Conservation (phyloP, 352 stramenopile genomes). For the Thalassiosira oceanica region DNA sequence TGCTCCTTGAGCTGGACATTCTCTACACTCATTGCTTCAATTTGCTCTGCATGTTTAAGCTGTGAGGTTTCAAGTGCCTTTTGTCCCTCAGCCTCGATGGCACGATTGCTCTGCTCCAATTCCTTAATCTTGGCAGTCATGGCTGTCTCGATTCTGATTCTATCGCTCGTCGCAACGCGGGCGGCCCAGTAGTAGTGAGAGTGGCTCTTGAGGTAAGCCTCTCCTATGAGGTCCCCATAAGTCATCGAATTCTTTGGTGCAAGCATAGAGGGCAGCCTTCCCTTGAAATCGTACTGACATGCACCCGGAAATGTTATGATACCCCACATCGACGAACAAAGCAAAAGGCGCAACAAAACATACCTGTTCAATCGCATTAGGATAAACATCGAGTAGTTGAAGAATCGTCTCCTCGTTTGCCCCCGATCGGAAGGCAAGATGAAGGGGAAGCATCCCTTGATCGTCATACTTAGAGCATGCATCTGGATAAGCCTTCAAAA, state of each 20-base stretch:
- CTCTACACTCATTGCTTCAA: constrained; percentile 26
- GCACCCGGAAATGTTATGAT: no score
- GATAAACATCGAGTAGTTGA: constrained; percentile 25
- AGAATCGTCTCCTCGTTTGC: constrained; percentile 28
- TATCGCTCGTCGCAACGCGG: constrained; percentile 20
- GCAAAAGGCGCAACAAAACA: no score
- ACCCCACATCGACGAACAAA: no score
- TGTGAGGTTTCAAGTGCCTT: constrained; percentile 19
- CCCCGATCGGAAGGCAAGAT: constrained; percentile 62
- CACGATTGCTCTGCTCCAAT: constrained; percentile 13
- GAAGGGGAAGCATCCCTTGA: constrained; percentile 68
- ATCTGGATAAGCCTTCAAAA: constrained; percentile 56
- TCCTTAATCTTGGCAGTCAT: constrained; percentile 8
- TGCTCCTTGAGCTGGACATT: constrained; percentile 37
- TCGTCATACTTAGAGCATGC: constrained; percentile 54
- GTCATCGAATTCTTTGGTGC: constrained; percentile 23
- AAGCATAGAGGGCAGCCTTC: constrained; percentile 26
- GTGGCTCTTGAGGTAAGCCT: constrained; percentile 29
- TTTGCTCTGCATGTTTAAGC: constrained; percentile 14
- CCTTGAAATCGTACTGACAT: constrained; percentile 34
- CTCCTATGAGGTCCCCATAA: constrained; percentile 31
- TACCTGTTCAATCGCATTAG: constrained; percentile 42
- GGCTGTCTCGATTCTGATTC: constrained; percentile 4
- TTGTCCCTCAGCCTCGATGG: constrained; percentile 5
- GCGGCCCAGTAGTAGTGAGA: constrained; percentile 40